phyloP scores from a whole-genome alignment of 139 green algal genomes.

The Chlorella sp. region DNA sequence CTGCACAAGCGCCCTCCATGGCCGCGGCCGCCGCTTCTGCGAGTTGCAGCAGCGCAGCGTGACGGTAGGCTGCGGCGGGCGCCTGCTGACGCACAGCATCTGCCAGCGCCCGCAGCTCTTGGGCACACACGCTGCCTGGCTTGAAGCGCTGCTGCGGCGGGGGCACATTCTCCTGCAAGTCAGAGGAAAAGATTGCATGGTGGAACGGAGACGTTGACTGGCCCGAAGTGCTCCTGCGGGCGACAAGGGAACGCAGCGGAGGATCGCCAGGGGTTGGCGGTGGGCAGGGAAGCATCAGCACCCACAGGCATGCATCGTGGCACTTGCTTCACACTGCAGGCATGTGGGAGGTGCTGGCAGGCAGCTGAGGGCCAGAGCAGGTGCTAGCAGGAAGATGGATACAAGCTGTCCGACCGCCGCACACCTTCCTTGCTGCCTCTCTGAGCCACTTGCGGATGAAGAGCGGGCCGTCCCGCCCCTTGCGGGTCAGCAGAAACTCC shows the following conservation, averaged over 20 bases:
- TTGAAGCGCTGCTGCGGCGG: constrained; percentile 35
- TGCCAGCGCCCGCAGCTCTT: constrained; percentile 58
- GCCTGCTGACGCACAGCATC: constrained; percentile 37
- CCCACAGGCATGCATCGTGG: no score
- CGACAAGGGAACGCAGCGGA: no score
- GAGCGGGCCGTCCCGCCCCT: constrained; percentile 53
- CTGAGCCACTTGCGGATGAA: constrained; percentile 72
- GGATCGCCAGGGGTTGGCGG: no score
- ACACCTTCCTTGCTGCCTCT: constrained; percentile 64
- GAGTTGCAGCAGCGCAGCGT: constrained; percentile 57
- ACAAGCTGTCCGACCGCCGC: not conserved
- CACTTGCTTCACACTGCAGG: no score
- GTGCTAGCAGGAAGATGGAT: no score
- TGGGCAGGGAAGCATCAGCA: no score
- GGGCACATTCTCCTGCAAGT: constrained; percentile 24
- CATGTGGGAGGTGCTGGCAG: no score
- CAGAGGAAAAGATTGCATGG: no score
- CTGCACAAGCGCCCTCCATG: no score
- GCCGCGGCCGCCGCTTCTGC: constrained; percentile 32
- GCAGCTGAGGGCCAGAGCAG: no score
- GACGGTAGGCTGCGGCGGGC: constrained; percentile 41
- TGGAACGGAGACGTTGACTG: no score
- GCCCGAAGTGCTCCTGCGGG: no score
- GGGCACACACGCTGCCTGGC: constrained; percentile 44
- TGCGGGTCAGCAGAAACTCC: constrained; percentile 56